A percentile compares a stretch with the other conserved stretches of the same genome.
phyloP scores from a whole-genome alignment of 306 rosid genomes.

The Prinsepia uniflora region DNA sequence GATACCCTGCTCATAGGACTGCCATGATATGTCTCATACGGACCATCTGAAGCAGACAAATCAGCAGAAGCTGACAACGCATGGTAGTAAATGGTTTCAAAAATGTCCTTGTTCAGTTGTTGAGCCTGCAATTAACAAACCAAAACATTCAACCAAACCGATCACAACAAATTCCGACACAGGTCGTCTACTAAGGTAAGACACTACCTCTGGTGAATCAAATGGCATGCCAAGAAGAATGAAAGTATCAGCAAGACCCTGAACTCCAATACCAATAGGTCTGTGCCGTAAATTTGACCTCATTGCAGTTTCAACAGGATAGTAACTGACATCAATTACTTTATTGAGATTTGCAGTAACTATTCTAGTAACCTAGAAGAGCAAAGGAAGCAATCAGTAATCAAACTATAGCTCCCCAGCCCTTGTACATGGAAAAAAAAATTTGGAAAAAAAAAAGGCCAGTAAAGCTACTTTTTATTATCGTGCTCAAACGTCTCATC shows the following conservation, averaged over 20 bases:
- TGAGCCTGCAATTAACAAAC: conserved; percentile 59
- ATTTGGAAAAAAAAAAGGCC: not conserved
- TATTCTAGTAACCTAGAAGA: conserved; percentile 52
- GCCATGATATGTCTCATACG: conserved; percentile 76
- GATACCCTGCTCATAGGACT: conserved; percentile 83
- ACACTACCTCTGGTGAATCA: conserved; percentile 86
- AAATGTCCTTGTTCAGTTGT: conserved; percentile 85
- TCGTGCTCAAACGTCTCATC: too few species aligned
- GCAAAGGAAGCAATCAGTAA: not conserved
- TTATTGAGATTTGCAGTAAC: conserved; percentile 81
- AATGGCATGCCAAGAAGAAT: conserved; percentile 89
- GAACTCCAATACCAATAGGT: conserved; percentile 97
- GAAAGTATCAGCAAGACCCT: conserved; percentile 97
- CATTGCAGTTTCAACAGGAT: conserved; percentile 82
- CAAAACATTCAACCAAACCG: not conserved
- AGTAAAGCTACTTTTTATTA: not conserved
- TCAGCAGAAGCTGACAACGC: conserved; percentile 71
- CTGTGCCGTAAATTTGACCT: conserved; percentile 81
- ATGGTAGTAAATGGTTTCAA: conserved; percentile 83
- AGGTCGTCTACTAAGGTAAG: not conserved
- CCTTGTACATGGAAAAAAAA: not conserved
- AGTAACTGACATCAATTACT: conserved; percentile 84
- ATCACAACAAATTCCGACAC: not conserved
- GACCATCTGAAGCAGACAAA: conserved; percentile 68
- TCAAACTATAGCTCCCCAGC: not conserved